Evolutionary conservation across 352 stramenopile species (phyloP).

Genomic region (Pythium rhizo-oryzae): DNA sequence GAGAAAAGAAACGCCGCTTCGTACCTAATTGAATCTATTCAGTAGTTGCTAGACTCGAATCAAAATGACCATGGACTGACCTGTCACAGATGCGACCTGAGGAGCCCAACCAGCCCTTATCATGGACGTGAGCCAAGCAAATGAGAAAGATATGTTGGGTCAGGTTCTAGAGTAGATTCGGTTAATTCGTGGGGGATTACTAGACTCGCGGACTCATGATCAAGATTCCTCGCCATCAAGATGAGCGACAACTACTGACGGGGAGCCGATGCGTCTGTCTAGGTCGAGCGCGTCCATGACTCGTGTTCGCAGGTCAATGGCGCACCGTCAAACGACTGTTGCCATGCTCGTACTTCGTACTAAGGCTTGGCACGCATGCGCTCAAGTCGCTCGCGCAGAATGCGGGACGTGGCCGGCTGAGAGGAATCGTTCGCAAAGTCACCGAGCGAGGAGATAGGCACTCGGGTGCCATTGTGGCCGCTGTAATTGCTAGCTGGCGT

Average conservation of each 20-base stretch:
- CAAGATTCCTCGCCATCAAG: too few species aligned
- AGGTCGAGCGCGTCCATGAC: too few species aligned
- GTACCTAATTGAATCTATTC: constrained; percentile 11
- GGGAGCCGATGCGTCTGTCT: too few species aligned
- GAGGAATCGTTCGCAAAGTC: constrained; percentile 23
- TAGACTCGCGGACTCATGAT: not conserved
- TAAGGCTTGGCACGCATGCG: constrained; percentile 19
- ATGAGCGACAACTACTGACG: too few species aligned
- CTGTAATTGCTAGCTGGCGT: constrained; percentile 49
- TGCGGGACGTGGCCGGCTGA: constrained; percentile 18
- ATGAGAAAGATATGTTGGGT: not conserved
- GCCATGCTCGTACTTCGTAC: not conserved
- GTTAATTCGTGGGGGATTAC: not conserved
- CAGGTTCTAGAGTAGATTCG: constrained; percentile 1
- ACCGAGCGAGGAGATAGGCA: constrained; percentile 17
- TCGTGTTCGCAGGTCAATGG: too few species aligned
- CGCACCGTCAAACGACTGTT: too few species aligned
- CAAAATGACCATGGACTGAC: not conserved
- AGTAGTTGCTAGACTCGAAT: not conserved
- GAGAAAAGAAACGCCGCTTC: constrained; percentile 18
- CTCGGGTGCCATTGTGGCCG: constrained; percentile 1
- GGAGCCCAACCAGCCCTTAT: constrained; percentile 3
- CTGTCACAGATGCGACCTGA: constrained; percentile 8
- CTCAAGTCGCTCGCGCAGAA: constrained; percentile 31
- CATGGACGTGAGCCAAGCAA: not conserved